Evolutionary conservation across 2,329 filamentous ascomycete species (phyloP), one percentile per base, ranked within the genome.

Genomic region (Neodidymelliopsis sp.): DNA sequence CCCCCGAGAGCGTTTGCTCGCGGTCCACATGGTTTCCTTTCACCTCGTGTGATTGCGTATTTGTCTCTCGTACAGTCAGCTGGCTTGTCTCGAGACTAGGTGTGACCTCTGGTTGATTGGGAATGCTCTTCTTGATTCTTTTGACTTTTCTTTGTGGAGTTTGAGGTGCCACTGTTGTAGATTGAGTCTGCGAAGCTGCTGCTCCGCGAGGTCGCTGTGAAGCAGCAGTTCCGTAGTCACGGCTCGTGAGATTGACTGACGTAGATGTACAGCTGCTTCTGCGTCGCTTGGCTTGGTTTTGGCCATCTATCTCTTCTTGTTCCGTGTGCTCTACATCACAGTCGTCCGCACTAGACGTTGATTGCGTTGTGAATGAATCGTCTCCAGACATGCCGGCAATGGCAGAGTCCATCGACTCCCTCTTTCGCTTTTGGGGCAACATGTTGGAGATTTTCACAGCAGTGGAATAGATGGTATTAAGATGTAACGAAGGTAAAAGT

Each of bases 351-450:
- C 25, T 29, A 8, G 20, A 23, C 4, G 20, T 13, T 29, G 19
- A 9, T 18, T 15, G 12, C 22, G 16, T 22, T 12, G 23, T 16
- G 12, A 25, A 28, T 1, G 24, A 40, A 2, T 29, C 47, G 15
- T 29, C 36, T 20, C 37, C 37, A 7, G 37, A 46, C 48, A 52
- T 52, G 27, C 42, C 42, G 7, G 48, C 48, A 15, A 52, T 52
- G 13, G 48, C 48, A 13, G 42, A 52, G 42, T 52, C 48, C 4
- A 19, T 42, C 20, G 41, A 34, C 27, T 46, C 19, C 19, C 31
- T 42, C 18, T 52, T 52, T n/a, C 48, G 37, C 19, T 52, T 52
- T 15, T 13, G n/a, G 12, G 31, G 8, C 15, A 16, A 15, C 48
- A 51, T 51, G 12, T 13, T 10, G 30, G 9, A 33, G 15, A 33